Base-by-base conservation (phyloP, 1,139 yeast species). In the Geotrichum carabidarum region DNA sequence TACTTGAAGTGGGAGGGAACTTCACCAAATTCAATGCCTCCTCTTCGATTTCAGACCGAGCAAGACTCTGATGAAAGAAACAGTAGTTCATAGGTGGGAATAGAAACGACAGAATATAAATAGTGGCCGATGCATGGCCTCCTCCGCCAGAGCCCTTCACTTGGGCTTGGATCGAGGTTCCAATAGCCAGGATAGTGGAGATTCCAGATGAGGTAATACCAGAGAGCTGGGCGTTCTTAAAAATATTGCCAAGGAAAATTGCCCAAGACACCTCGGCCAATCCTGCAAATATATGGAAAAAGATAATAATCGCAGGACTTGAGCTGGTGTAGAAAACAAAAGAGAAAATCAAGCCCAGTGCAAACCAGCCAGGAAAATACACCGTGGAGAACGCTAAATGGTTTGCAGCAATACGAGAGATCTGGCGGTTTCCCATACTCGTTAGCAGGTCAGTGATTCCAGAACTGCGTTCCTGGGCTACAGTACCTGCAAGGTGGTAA, bases 61-160 rank as follows among this genome's bases (percentile, higher is more conserved):
- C 62, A 17, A 64, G 55, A 15, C 65, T 61, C 18, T 70, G 65
- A 27, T 68, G 53, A 55, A 65, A 69, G 52, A 64, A 70, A 22
- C 68, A 59, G 54, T 68, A 71, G 55, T 66, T 67, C 65, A 68
- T 65, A 2, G 73, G 73, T 11, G 74, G 73, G 58, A 71, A 71
- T 11, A 71, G 48, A 48, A 66, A 63, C 3, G 72, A 65, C 31
- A 71, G 57, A 1, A 62, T 66, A 48, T 68, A 67, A 7, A 68
- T 63, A 0, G 67, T 64, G 5, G 63, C 69, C 8, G 62, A 48
- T 18, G 60, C 55, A 48, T 58, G 60, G 14, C 64, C 61, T 1
- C 68, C 68, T 15, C 64, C 64, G 30, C 62, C 50, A 1, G 64
- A 61, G n/a, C 44, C 42, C 3, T 56, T 57, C 8, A 67, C 56